Percentiles rank a stretch among this genome's conserved stretches.
These are phyloP conservation scores for Phytophthora brassicae DNA, from an alignment of 352 stramenopile genomes.

Conservation along the genomic window DNA sequence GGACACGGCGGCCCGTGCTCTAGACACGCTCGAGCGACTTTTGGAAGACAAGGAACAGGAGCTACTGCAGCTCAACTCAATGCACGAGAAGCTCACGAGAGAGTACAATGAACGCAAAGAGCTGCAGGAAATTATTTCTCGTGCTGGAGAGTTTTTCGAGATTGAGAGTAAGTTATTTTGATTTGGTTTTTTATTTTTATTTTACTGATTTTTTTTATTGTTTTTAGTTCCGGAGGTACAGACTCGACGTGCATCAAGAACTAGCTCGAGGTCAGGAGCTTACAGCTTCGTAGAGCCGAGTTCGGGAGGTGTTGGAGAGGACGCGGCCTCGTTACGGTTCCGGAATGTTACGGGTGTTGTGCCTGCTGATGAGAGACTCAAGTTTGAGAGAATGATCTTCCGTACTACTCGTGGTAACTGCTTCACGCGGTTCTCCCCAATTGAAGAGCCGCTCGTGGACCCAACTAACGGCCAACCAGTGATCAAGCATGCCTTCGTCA, in stretches of 20 bases:
- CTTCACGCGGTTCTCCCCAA: constrained; percentile 96
- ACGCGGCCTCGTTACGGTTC: constrained; percentile 83
- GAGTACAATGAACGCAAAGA: constrained; percentile 97
- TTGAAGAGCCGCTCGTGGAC: constrained; percentile 92
- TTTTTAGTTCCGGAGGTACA: constrained; percentile 56
- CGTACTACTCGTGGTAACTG: constrained; percentile 98
- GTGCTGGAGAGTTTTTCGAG: constrained; percentile 84
- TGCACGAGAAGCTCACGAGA: constrained; percentile 96
- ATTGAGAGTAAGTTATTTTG: constrained; percentile 61
- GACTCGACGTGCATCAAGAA: constrained; percentile 54
- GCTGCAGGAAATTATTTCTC: constrained; percentile 80
- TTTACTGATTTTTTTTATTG: constrained; percentile 1
- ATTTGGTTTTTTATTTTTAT: neutral
- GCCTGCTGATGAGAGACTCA: constrained; percentile 90
- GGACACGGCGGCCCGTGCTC: constrained; percentile 77
- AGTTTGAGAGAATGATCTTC: constrained; percentile 99
- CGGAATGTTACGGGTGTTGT: constrained; percentile 95
- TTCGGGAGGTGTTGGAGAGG: constrained; percentile 25
- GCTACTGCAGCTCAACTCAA: constrained; percentile 96
- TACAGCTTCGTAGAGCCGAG: constrained; percentile 53
- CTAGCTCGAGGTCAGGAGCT: constrained; percentile 48
- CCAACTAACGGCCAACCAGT: constrained; percentile 86
- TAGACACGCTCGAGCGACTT: constrained; percentile 95
- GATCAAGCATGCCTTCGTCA: constrained; percentile 90
- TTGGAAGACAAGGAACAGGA: constrained; percentile 97